phyloP scores from a whole-genome alignment of 805 yeast species.

The Zygoascus flipseniorum region DNA sequence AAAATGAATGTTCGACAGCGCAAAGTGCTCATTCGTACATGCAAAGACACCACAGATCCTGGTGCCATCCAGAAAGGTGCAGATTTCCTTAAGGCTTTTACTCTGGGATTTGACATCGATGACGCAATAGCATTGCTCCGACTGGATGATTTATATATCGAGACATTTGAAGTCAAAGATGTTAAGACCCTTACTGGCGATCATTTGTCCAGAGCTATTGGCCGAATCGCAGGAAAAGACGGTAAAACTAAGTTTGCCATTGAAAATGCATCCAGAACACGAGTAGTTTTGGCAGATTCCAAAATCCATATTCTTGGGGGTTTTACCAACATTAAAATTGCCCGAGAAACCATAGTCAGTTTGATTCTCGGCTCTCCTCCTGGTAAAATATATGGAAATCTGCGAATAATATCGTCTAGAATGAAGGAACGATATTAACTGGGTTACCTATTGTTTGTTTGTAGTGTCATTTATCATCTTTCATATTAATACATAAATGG shows the following conservation, averaged over 20 bases:
- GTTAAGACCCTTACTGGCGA: conserved; percentile 93
- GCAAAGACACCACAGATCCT: conserved; percentile 74
- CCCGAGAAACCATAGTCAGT: conserved; percentile 94
- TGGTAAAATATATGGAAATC: conserved; percentile 94
- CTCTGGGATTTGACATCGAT: conserved; percentile 93
- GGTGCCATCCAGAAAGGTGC: conserved; percentile 98
- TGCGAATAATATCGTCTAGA: conserved; percentile 94
- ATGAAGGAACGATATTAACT: conserved; percentile 85
- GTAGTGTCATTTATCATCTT: background rate
- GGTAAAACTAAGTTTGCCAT: conserved; percentile 98
- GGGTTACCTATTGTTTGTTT: background rate
- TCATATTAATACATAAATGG: background rate
- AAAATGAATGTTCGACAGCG: conserved; percentile 83
- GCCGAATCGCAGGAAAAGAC: conserved; percentile 99
- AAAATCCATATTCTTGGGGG: conserved; percentile 97
- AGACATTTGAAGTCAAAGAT: conserved; percentile 94
- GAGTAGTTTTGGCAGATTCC: conserved; percentile 94
- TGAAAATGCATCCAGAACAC: conserved; percentile 96
- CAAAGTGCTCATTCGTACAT: conserved; percentile 73
- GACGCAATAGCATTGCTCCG: conserved; percentile 93
- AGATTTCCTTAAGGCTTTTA: conserved; percentile 91
- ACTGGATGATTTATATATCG: conserved; percentile 92
- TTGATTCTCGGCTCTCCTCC: conserved; percentile 97
- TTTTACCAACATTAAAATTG: conserved; percentile 93
- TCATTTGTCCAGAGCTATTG: conserved; percentile 96